These are phyloP conservation scores for Rhizophora apiculata DNA, from an alignment of 345 rosid species.

Conservation along the genomic window DNA sequence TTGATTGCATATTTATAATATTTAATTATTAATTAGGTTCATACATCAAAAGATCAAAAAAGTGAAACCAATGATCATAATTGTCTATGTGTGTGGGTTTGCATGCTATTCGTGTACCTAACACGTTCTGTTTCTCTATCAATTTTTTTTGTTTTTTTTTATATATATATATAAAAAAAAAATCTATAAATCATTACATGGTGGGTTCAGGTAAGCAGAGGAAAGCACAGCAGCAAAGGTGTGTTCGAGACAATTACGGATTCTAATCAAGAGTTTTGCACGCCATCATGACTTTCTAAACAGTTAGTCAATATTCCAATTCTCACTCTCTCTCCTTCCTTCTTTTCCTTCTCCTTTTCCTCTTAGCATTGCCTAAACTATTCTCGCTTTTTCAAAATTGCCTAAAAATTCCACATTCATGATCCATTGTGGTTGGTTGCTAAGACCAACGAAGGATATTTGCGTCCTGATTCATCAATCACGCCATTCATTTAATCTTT, in stretches of 20 bases:
- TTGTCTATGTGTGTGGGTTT: no score
- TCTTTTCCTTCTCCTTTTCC: background rate
- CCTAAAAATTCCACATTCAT: background rate
- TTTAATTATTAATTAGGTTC: no score
- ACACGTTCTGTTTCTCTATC: background rate
- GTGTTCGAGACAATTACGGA: conserved; percentile 14
- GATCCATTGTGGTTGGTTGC: background rate
- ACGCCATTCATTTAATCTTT: background rate
- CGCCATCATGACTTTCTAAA: conserved; percentile 6
- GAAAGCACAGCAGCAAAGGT: background rate
- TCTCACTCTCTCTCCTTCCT: background rate
- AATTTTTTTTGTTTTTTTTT: background rate
- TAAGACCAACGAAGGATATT: background rate
- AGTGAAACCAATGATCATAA: background rate
- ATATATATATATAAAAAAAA: no score
- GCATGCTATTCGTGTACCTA: no score
- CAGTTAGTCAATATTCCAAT: no score
- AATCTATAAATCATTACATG: no score
- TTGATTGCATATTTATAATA: no score
- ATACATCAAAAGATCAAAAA: no score
- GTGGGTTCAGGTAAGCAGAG: no score
- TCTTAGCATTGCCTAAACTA: background rate
- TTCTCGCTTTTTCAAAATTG: background rate
- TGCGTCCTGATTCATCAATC: conserved; percentile 9
- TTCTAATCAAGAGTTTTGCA: conserved; percentile 11